Evolutionary conservation across 257 asterid genomes (phyloP), one percentile per base, ranked within the genome.

Genomic region (Datura wrightii): DNA sequence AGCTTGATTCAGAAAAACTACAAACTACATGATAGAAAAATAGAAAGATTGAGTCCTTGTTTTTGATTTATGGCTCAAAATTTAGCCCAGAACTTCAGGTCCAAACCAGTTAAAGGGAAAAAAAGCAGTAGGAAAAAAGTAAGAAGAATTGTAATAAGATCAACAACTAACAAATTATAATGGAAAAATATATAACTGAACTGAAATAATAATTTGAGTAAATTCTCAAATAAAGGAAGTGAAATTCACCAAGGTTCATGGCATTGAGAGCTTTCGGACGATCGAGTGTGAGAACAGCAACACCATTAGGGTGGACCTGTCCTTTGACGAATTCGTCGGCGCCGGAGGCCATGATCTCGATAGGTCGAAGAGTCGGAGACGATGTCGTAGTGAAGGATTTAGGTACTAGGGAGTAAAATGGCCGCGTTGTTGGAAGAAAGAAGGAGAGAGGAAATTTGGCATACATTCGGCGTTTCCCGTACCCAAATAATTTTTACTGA

Each of bases 241-340:
- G 31, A 71, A 4, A 44, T 55, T 79, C 24, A 94, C 99, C 99
- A 83, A 94, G 59, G 89, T 91, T 93, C 99, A 96, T 94, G 44
- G 99, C 99, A 70, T 96, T 96, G 84, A 96, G 98, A 74, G 97
- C 98, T 83, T 96, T 96, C 81, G 98, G 92, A 83, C 99, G 98
- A 87, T 96, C 98, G 19, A 96, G 99, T 87, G 99, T 94, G 89
- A 96, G 90, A 74, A 93, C 79, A 14, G 97, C 98, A 86, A 92
- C 90, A 89, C 98, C 98, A 82, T 93, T 96, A 5, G 93, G 93
- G 63, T 90, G 91, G 58, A 96, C 94, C 78, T 85, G 93, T 85
- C 98, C 98, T 84, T 84, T 93, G 74, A 96, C 96, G 83, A 91
- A 91, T 79, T 96, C 98, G 44, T 94, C 98, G 63, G 74, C n/a